Conservation (phyloP, 73 alveolate species). For the Blepharisma japonicum region DNA sequence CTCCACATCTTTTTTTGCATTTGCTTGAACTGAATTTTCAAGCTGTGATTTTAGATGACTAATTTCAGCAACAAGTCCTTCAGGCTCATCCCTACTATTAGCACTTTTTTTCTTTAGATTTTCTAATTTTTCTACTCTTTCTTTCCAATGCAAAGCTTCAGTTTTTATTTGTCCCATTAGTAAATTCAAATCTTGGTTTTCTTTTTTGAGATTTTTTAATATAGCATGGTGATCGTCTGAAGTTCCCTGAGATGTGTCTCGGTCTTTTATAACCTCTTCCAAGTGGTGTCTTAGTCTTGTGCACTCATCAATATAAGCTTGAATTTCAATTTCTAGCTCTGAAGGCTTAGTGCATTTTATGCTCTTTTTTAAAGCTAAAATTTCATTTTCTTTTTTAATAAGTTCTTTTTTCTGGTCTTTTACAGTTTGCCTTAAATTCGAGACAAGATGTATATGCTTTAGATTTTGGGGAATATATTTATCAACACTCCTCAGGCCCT, state of each 20-base stretch:
- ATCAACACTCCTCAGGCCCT: neutral
- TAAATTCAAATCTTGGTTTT: neutral
- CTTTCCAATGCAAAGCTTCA: neutral
- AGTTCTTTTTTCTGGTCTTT: constrained; percentile 32
- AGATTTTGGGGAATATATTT: neutral
- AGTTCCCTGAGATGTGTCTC: too few relatives aligned
- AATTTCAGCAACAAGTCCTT: neutral
- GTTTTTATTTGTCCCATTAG: neutral
- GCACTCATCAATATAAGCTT: constrained; percentile 63
- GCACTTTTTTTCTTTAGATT: neutral
- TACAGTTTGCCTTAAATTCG: constrained; percentile 31
- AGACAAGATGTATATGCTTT: constrained; percentile 1
- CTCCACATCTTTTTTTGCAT: too few relatives aligned
- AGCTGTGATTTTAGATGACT: neutral
- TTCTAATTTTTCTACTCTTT: neutral
- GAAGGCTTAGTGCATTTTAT: constrained; percentile 44
- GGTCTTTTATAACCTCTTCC: too few relatives aligned
- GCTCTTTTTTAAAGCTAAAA: constrained; percentile 42
- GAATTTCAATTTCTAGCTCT: constrained; percentile 58
- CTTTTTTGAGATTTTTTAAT: neutral
- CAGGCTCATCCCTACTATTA: neutral
- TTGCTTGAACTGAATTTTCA: neutral
- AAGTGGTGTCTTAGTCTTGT: constrained; percentile 32
- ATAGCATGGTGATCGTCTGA: neutral
- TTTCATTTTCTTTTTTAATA: constrained; percentile 38